Percentiles rank a stretch among this genome's conserved stretches.
Conservation (phyloP, 768 basidiomycete genomes). For the Pleurotus ostreatus region DNA sequence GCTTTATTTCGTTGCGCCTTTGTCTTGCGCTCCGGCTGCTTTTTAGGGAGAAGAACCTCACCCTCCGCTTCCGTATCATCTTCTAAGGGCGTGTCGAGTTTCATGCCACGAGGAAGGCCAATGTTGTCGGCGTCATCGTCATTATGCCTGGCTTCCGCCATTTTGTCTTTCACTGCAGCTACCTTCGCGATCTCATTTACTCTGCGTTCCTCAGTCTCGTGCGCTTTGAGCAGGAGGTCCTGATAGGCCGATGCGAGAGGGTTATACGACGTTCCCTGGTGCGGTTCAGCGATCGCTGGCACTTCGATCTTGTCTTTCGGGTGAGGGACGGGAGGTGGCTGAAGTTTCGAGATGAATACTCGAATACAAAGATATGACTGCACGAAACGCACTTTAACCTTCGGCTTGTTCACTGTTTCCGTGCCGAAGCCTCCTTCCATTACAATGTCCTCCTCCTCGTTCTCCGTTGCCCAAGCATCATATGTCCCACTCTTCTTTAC, state of each 20-base stretch:
- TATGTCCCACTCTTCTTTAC: slow-evolving; percentile 65
- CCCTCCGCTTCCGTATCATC: slow-evolving; percentile 31
- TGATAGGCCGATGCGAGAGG: slow-evolving; percentile 72
- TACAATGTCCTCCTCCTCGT: slow-evolving; percentile 27
- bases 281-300: slow-evolving; percentile 67
- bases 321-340: slow-evolving; percentile 38
- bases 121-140: slow-evolving; percentile 27
- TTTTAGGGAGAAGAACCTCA: slow-evolving; percentile 31
- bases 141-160: slow-evolving; percentile 40
- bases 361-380: not conserved
- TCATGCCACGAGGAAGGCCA: slow-evolving; percentile 57
- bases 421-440: slow-evolving; percentile 30
- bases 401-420: slow-evolving; percentile 36
- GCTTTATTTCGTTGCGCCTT: slow-evolving; percentile 63
- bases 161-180: slow-evolving; percentile 48
- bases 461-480: slow-evolving; percentile 53
- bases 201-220: slow-evolving; percentile 58
- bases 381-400: slow-evolving; percentile 46
- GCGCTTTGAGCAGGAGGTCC: slow-evolving; percentile 64
- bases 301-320: slow-evolving; percentile 46
- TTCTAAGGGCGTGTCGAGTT: slow-evolving; percentile 37
- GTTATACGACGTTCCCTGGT: slow-evolving; percentile 87
- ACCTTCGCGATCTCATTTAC: slow-evolving; percentile 50
- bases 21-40: slow-evolving; percentile 38
- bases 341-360: slow-evolving; percentile 35